phyloP scores from a whole-genome alignment of 768 basidiomycete genomes.

The Amanita pallidorosea region DNA sequence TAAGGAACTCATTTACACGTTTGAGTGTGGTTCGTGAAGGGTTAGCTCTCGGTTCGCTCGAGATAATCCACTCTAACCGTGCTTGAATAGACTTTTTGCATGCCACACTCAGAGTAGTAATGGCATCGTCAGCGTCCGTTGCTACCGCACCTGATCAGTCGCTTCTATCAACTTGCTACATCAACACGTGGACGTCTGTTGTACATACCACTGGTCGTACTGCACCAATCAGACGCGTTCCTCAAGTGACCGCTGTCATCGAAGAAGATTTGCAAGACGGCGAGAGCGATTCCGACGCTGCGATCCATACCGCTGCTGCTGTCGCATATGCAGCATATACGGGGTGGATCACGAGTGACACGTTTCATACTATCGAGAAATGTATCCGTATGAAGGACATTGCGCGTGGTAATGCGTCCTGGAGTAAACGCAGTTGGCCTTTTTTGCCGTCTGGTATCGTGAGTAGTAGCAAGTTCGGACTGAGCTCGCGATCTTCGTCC shows the following conservation, averaged over 20 bases:
- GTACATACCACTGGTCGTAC: too few species aligned
- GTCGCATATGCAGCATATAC: constrained; percentile 29
- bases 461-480: not conserved
- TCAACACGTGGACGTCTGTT: too few species aligned
- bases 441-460: constrained; percentile 1
- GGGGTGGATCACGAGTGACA: too few species aligned
- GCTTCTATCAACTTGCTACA: too few species aligned
- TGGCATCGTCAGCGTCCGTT: not conserved
- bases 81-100: constrained; percentile 57
- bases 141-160: not conserved
- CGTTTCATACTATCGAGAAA: constrained; percentile 25
- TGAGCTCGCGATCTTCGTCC: not conserved
- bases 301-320: constrained; percentile 25
- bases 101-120: not conserved
- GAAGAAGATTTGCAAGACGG: constrained; percentile 55
- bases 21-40: constrained; percentile 71
- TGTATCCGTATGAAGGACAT: constrained; percentile 29
- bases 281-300: constrained; percentile 26
- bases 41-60: constrained; percentile 64
- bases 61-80: constrained; percentile 80
- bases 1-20: constrained; percentile 21
- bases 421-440: not conserved
- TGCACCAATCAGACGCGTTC: not conserved
- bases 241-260: constrained; percentile 33
- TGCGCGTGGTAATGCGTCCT: constrained; percentile 28